Conservation (phyloP, 2,329 filamentous ascomycete genomes). For the Cryphonectria carpinicola region DNA sequence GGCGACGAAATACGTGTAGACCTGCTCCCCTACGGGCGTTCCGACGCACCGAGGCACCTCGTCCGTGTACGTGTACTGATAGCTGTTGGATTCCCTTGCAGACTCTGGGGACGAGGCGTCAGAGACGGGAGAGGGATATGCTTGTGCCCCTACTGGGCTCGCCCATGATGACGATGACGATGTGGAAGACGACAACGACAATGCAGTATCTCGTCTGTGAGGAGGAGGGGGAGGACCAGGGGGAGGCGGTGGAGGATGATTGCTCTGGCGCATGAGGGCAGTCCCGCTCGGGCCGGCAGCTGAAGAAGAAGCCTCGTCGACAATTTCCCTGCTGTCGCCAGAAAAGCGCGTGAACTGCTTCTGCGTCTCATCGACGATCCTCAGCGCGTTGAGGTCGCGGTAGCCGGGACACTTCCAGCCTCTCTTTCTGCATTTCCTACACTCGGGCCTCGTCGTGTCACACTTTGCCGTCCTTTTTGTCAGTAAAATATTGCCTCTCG, state of each 20-base stretch:
- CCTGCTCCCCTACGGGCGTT: slow-evolving; percentile 27
- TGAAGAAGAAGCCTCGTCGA: slow-evolving; percentile 7
- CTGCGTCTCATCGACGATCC: slow-evolving; percentile 30
- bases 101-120: slow-evolving; percentile 5
- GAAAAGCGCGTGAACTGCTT: slow-evolving; percentile 29
- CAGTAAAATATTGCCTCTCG: background rate
- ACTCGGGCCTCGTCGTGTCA: slow-evolving; percentile 28
- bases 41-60: slow-evolving; percentile 22
- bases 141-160: slow-evolving; percentile 1
- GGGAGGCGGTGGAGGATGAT: slow-evolving; percentile 4
- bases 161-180: background rate
- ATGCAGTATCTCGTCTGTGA: background rate
- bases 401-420: slow-evolving; percentile 30
- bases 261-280: slow-evolving; percentile 13
- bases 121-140: slow-evolving; percentile 27
- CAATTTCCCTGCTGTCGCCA: slow-evolving; percentile 24
- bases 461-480: slow-evolving; percentile 15
- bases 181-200: background rate
- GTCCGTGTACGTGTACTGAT: slow-evolving; percentile 17
- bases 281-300: slow-evolving; percentile 16
- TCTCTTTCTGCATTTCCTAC: slow-evolving; percentile 28
- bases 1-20: slow-evolving; percentile 28
- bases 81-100: background rate
- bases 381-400: slow-evolving; percentile 28
- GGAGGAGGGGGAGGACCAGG: background rate